A percentile compares a stretch with the other conserved stretches of the same genome.
phyloP scores from a whole-genome alignment of 2,329 filamentous ascomycete species.

The Aspergillus persii region DNA sequence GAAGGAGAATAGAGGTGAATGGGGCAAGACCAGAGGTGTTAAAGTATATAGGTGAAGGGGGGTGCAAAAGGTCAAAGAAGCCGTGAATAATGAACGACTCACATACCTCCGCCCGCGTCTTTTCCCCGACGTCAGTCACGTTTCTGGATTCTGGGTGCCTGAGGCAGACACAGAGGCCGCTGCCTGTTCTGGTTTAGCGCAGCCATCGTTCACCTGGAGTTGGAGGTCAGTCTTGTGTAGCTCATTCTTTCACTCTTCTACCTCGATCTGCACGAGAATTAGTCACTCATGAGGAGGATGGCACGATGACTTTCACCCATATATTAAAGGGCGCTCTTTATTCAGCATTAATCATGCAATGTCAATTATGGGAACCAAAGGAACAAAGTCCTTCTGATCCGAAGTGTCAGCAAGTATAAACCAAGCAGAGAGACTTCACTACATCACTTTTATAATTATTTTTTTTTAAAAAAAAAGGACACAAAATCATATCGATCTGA shows the following conservation, averaged over 20 bases:
- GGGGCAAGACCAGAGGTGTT: background rate
- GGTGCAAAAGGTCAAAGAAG: background rate
- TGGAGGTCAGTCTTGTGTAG: too few relatives aligned
- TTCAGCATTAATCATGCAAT: background rate
- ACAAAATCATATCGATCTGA: too few relatives aligned
- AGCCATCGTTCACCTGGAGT: too few relatives aligned
- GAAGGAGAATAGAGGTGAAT: background rate
- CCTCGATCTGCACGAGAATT: too few relatives aligned
- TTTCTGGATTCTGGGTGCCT: slow-evolving; percentile 14
- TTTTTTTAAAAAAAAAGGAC: too few relatives aligned
- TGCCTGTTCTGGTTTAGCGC: too few relatives aligned
- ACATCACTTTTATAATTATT: too few relatives aligned
- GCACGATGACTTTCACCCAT: too few relatives aligned
- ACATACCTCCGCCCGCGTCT: background rate
- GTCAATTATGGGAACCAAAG: too few relatives aligned
- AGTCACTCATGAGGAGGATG: too few relatives aligned
- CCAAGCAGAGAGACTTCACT: background rate
- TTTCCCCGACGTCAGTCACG: slow-evolving; percentile 19
- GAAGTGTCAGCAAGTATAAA: background rate
- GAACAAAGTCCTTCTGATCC: too few relatives aligned
- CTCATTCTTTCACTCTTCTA: background rate
- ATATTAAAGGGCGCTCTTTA: background rate
- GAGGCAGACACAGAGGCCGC: slow-evolving; percentile 1
- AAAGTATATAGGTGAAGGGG: background rate
- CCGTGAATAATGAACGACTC: background rate